phyloP scores from a whole-genome alignment of 495 filamentous ascomycete species.

The Hypoxylon subgilvum region DNA sequence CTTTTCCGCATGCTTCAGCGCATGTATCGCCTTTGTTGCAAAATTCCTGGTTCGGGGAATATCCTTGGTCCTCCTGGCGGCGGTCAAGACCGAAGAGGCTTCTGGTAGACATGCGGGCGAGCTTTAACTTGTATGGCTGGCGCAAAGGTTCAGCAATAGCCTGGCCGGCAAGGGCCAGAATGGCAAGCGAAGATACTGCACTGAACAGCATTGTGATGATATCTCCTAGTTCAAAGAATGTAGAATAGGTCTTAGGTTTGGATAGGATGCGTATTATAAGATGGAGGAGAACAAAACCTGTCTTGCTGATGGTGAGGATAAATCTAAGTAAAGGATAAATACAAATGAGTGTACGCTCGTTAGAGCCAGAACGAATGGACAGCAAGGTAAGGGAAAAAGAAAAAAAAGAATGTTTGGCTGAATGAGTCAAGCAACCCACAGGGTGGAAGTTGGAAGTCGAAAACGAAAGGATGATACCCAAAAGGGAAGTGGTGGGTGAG shows the following conservation, averaged over 20 bases:
- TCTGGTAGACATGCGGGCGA: conserved; percentile 48
- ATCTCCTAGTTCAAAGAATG: neutral
- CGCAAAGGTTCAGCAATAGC: conserved; percentile 46
- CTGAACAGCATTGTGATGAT: conserved; percentile 47
- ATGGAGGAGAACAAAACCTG: neutral
- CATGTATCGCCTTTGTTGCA: conserved; percentile 52
- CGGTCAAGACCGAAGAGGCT: conserved; percentile 50
- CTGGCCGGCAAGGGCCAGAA: conserved; percentile 47
- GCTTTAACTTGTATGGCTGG: conserved; percentile 49
- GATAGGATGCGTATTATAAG: no score
- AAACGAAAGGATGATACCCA: conserved; percentile 28
- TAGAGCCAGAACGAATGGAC: conserved; percentile 18
- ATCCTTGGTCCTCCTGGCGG: conserved; percentile 45
- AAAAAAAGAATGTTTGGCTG: conserved; percentile 10
- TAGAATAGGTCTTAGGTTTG: conserved; percentile 6
- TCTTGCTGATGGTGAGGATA: conserved; percentile 14
- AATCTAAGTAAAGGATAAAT: conserved; percentile 11
- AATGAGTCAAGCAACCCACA: conserved; percentile 19
- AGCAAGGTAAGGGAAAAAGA: neutral
- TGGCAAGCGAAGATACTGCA: conserved; percentile 48
- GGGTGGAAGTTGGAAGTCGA: conserved; percentile 14
- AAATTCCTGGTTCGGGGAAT: conserved; percentile 49
- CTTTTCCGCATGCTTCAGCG: conserved; percentile 55
- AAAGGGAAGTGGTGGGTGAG: conserved; percentile 25
- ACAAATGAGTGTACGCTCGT: conserved; percentile 17